These are phyloP conservation scores for Neophaeococcomyces aloes DNA, from an alignment of 2,329 filamentous ascomycete genomes.

Conservation along the genomic window DNA sequence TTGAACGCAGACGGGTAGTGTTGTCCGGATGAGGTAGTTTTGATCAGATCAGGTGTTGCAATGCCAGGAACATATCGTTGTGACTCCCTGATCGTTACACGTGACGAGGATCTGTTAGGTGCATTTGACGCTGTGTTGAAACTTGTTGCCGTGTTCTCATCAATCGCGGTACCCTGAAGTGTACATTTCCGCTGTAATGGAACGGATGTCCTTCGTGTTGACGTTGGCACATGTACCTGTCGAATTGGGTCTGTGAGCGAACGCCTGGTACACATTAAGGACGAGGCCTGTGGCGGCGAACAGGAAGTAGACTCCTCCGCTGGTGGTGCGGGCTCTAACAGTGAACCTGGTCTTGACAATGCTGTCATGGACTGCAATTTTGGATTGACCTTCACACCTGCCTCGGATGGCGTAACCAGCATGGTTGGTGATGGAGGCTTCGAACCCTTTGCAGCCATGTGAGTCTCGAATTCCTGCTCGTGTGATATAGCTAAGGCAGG, in stretches of 20 bases:
- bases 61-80: background rate
- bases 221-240: slow-evolving; percentile 11
- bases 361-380: background rate
- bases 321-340: background rate
- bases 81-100: background rate
- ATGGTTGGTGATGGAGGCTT: slow-evolving; percentile 8
- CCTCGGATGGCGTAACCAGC: slow-evolving; percentile 10
- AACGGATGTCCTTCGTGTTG: slow-evolving; percentile 9
- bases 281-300: background rate
- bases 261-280: background rate
- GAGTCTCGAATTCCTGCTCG: background rate
- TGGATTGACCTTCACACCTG: slow-evolving; percentile 14
- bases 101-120: slow-evolving; percentile 5
- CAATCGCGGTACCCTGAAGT: slow-evolving; percentile 12
- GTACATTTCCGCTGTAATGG: slow-evolving; percentile 7
- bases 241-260: slow-evolving; percentile 13
- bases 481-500: background rate
- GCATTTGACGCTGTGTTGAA: slow-evolving; percentile 8
- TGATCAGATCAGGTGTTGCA: background rate
- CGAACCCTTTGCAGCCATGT: slow-evolving; percentile 4
- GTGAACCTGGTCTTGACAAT: background rate
- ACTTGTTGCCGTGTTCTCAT: slow-evolving; percentile 16
- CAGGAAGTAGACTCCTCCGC: background rate
- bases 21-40: background rate
- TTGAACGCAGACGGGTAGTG: slow-evolving; percentile 1